These are phyloP conservation scores for Colletotrichum cuscutae DNA, from an alignment of 2,329 filamentous ascomycete species.

Conservation along the genomic window DNA sequence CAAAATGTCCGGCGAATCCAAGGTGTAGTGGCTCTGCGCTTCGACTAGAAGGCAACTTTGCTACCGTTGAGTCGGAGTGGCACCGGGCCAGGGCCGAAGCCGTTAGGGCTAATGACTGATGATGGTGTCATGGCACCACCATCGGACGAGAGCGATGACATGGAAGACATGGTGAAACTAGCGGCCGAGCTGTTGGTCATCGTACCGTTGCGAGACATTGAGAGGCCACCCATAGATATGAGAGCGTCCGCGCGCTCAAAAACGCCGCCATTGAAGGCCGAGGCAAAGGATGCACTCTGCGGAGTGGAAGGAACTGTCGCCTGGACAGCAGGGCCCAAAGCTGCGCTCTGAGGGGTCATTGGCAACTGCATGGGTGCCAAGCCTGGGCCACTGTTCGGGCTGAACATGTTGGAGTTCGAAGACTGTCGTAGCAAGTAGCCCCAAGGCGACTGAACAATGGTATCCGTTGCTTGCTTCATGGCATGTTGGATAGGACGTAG, in stretches of 20 bases:
- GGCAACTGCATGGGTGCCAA: conserved; percentile 63
- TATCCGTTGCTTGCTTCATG: conserved; percentile 81
- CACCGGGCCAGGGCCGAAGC: conserved; percentile 35
- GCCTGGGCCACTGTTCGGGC: conserved; percentile 39
- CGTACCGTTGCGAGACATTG: conserved; percentile 63
- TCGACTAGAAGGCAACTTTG: conserved; percentile 49
- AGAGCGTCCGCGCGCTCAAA: conserved; percentile 69
- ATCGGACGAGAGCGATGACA: conserved; percentile 54
- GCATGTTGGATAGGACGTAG: conserved; percentile 84
- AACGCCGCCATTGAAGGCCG: conserved; percentile 66
- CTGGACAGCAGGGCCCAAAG: conserved; percentile 88
- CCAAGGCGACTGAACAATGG: conserved; percentile 74
- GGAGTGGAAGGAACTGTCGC: conserved; percentile 84
- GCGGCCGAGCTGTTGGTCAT: conserved; percentile 49
- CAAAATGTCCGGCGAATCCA: conserved; percentile 32
- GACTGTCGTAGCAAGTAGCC: conserved; percentile 52
- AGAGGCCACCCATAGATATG: conserved; percentile 66
- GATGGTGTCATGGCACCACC: conserved; percentile 46
- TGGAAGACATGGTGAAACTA: conserved; percentile 42
- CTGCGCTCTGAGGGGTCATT: conserved; percentile 89
- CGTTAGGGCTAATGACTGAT: conserved; percentile 45
- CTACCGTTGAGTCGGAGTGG: conserved; percentile 50
- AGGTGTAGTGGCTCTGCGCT: conserved; percentile 29
- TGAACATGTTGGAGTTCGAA: conserved; percentile 31
- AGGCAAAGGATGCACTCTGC: conserved; percentile 65